Percentiles rank a stretch among this genome's conserved stretches.
These are phyloP conservation scores for Knoxia roxburghii DNA, from an alignment of 257 asterid species.

Conservation along the genomic window DNA sequence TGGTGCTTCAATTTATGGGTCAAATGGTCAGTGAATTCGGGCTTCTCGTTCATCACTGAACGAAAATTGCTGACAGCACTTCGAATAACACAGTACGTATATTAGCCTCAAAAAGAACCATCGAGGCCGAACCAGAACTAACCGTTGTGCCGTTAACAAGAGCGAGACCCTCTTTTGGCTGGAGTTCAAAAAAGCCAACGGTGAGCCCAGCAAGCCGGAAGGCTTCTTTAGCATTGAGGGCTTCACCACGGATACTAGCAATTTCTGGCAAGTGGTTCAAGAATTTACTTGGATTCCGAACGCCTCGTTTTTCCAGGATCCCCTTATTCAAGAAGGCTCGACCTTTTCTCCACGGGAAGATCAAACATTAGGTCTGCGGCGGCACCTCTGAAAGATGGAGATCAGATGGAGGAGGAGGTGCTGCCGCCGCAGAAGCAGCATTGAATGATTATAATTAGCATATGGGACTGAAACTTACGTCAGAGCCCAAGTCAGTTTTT, in stretches of 20 bases:
- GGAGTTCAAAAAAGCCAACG: slow-evolving; percentile 35
- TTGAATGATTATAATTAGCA: too few relatives aligned
- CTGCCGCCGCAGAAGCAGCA: too few relatives aligned
- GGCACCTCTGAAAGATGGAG: slow-evolving; percentile 27
- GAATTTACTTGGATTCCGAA: slow-evolving; percentile 77
- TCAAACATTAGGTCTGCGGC: slow-evolving; percentile 43
- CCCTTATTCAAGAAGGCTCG: slow-evolving; percentile 55
- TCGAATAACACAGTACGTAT: slow-evolving; percentile 29
- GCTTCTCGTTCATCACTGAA: slow-evolving; percentile 53
- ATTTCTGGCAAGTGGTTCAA: slow-evolving; percentile 88
- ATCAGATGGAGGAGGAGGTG: slow-evolving; percentile 19
- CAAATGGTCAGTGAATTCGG: too few relatives aligned
- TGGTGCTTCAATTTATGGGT: slow-evolving; percentile 48
- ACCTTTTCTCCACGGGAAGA: slow-evolving; percentile 43
- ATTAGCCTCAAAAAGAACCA: slow-evolving; percentile 40
- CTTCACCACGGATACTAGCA: slow-evolving; percentile 55
- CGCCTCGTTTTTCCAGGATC: slow-evolving; percentile 39
- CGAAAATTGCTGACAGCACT: slow-evolving; percentile 42
- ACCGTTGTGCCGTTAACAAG: slow-evolving; percentile 47
- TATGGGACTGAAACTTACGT: too few relatives aligned
- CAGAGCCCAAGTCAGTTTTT: too few relatives aligned
- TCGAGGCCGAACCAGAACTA: slow-evolving; percentile 49
- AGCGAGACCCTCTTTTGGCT: too few relatives aligned
- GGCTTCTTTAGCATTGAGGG: slow-evolving; percentile 34
- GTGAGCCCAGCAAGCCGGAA: slow-evolving; percentile 30